phyloP scores from a whole-genome alignment of 371 early-diverging fungal species.

The Rhizopus sp. region DNA sequence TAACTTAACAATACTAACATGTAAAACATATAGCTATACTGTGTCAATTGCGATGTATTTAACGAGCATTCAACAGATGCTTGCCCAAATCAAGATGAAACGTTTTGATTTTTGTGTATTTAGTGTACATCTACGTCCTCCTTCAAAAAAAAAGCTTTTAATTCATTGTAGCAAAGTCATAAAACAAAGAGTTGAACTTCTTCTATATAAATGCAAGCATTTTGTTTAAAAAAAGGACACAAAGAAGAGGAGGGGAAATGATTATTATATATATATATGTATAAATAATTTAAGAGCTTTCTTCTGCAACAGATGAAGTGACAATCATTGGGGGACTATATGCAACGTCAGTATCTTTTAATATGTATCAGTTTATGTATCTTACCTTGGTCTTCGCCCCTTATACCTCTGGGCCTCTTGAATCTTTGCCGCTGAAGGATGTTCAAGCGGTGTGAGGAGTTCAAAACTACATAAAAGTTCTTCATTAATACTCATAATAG shows the following conservation, averaged over 20 bases:
- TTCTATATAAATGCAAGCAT: too few species aligned
- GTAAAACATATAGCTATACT: conserved; percentile 32
- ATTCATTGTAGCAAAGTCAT: too few species aligned
- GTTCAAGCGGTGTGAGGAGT: conserved; percentile 46
- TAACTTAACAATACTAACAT: neutral
- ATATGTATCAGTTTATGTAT: neutral
- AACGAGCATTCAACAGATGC: conserved; percentile 64
- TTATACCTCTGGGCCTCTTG: conserved; percentile 30
- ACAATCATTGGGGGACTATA: conserved; percentile 32
- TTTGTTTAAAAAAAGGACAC: neutral
- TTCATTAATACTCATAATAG: conserved; percentile 96
- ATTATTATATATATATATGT: neutral
- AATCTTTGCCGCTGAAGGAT: conserved; percentile 27
- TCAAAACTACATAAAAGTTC: conserved; percentile 93
- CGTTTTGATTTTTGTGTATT: conserved; percentile 37
- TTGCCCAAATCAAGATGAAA: conserved; percentile 71
- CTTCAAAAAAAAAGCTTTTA: too few species aligned
- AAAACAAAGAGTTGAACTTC: too few species aligned
- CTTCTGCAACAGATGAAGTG: conserved; percentile 18
- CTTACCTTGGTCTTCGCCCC: conserved; percentile 39
- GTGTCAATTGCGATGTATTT: conserved; percentile 75
- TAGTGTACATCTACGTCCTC: neutral
- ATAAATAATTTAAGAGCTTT: neutral
- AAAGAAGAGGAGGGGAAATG: neutral
- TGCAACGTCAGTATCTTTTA: neutral